These are phyloP conservation scores for Chloris gayana DNA, from an alignment of 176 grass and related monocot genomes.

Conservation along the genomic window DNA sequence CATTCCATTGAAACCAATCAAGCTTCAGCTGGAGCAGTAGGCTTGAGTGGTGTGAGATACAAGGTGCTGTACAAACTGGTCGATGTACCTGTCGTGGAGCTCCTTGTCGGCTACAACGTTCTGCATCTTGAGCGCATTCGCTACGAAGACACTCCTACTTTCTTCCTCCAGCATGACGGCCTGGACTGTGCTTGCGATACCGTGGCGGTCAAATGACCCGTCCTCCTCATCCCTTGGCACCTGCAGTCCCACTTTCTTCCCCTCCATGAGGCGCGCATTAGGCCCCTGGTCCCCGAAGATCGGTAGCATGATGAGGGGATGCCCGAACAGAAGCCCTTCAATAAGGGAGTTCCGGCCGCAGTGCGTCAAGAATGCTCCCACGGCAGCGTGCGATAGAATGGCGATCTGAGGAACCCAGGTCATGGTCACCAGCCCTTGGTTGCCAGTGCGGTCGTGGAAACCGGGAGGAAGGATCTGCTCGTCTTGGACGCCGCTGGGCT, in stretches of 20 bases:
- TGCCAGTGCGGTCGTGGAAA: conserved; percentile 12
- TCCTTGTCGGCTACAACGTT: background rate
- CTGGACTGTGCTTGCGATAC: conserved; percentile 15
- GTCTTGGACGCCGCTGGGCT: background rate
- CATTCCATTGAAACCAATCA: too few species aligned
- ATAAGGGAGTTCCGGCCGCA: conserved; percentile 43
- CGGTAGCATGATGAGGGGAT: conserved; percentile 40
- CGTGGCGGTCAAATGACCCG: conserved; percentile 35
- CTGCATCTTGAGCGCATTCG: conserved; percentile 21
- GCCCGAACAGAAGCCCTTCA: conserved; percentile 45
- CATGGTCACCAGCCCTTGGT: background rate
- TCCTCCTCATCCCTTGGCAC: conserved; percentile 35
- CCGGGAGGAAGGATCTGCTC: conserved; percentile 16
- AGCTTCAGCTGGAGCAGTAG: background rate
- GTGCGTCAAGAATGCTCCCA: conserved; percentile 50
- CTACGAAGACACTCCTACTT: background rate
- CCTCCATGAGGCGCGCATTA: conserved; percentile 1
- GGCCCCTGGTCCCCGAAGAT: conserved; percentile 23
- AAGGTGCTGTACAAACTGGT: conserved; percentile 31
- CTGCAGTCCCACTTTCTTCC: conserved; percentile 22
- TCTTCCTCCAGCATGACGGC: conserved; percentile 44
- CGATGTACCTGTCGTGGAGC: conserved; percentile 31
- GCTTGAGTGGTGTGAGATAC: background rate
- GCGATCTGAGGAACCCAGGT: conserved; percentile 45
- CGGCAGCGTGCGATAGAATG: conserved; percentile 6